phyloP scores from a whole-genome alignment of 257 asterid species.

The Fraxinus quadrangulata region DNA sequence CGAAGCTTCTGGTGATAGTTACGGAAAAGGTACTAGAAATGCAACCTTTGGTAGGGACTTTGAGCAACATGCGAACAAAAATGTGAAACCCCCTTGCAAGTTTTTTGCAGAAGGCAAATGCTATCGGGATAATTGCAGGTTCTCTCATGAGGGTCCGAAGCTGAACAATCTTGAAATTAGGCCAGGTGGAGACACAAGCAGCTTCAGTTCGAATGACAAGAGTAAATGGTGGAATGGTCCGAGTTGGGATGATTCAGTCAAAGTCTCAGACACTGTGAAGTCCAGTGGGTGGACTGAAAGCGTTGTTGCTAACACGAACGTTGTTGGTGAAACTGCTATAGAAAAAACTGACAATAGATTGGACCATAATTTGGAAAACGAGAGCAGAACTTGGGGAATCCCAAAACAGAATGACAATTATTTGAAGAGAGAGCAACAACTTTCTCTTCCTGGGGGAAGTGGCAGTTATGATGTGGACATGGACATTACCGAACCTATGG shows the following conservation, averaged over 20 bases:
- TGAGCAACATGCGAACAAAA: conserved; percentile 36
- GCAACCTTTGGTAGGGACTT: conserved; percentile 44
- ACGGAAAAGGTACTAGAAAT: conserved; percentile 42
- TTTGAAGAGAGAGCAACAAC: conserved; percentile 31
- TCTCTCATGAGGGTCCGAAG: conserved; percentile 58
- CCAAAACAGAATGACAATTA: conserved; percentile 32
- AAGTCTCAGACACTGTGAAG: conserved; percentile 30
- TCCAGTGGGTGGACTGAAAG: conserved; percentile 45
- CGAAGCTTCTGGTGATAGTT: conserved; percentile 43
- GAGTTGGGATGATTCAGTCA: conserved; percentile 44
- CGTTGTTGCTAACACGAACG: conserved; percentile 23
- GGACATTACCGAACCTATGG: conserved; percentile 35
- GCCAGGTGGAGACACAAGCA: conserved; percentile 39
- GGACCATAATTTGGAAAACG: conserved; percentile 25
- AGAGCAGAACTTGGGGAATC: conserved; percentile 36
- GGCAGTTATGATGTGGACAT: conserved; percentile 34
- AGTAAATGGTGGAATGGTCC: conserved; percentile 43
- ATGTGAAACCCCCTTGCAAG: conserved; percentile 56
- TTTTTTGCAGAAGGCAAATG: conserved; percentile 72
- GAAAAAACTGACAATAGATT: conserved; percentile 37
- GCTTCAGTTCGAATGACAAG: conserved; percentile 35
- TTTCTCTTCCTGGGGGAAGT: conserved; percentile 30
- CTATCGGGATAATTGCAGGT: conserved; percentile 60
- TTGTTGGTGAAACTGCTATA: conserved; percentile 26
- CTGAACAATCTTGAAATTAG: conserved; percentile 38